Evolutionary conservation across 768 basidiomycete species (phyloP).

Genomic region (Boletus rex-veris): DNA sequence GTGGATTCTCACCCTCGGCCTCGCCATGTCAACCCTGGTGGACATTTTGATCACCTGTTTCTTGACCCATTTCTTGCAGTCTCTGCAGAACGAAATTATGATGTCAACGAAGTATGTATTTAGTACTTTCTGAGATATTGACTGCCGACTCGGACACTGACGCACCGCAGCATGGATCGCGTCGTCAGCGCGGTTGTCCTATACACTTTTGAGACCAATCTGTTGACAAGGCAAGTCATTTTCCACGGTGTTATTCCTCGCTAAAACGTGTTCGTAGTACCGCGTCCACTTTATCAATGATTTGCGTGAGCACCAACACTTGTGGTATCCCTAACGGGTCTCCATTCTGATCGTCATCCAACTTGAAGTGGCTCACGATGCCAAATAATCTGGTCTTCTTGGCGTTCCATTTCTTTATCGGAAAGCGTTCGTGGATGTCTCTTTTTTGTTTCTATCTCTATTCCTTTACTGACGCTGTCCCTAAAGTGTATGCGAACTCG

Average conservation of each 20-base stretch:
- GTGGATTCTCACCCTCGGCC: constrained; percentile 53
- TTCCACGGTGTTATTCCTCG: background rate
- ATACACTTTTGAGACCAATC: constrained; percentile 53
- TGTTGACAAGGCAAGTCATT: constrained; percentile 41
- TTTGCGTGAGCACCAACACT: constrained; percentile 35
- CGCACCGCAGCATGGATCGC: constrained; percentile 39
- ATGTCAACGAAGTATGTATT: constrained; percentile 35
- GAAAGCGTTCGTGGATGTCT: constrained; percentile 38
- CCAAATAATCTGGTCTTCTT: constrained; percentile 48
- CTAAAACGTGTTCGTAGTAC: constrained; percentile 25
- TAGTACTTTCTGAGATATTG: background rate
- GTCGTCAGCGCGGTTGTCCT: constrained; percentile 46
- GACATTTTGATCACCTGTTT: constrained; percentile 48
- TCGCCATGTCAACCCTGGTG: constrained; percentile 46
- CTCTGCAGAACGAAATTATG: constrained; percentile 38
- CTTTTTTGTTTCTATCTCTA: background rate
- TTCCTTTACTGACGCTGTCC: background rate
- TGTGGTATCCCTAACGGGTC: background rate
- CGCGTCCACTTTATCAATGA: constrained; percentile 40
- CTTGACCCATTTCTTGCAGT: constrained; percentile 42
- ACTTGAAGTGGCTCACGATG: constrained; percentile 43
- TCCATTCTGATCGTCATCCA: background rate
- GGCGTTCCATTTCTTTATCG: constrained; percentile 52
- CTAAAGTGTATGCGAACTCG: constrained; percentile 50
- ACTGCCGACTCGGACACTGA: background rate